Evolutionary conservation across 768 basidiomycete species (phyloP), one percentile per base, ranked within the genome.

Genomic region (Leccinellum albellum): DNA sequence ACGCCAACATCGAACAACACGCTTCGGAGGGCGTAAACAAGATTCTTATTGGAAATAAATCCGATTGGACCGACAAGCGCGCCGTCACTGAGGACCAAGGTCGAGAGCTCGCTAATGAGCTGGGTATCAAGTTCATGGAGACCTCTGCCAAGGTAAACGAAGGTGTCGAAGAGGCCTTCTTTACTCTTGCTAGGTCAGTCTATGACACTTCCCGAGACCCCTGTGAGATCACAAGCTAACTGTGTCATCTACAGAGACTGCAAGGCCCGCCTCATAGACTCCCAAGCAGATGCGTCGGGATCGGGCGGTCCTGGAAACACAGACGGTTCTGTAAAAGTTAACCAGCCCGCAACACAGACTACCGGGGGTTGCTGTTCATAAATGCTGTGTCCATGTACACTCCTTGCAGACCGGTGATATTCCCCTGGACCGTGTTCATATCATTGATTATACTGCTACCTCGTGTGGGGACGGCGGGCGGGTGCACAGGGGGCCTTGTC

Each of bases 21-120:
- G 97, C 97, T 35, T 97, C 96, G 1, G 94, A 98, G 63, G 94
- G 94, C 35, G 97, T 98, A 62, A 98, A 98, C 85, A 98, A 98
- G 85, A 92, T 99, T 59, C 85, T 98, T 52, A 91, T 98, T 63
- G 97, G 97, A 37, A 99, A 99, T 80, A 99, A 99, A 75, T 98
- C 91, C 45, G 97, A 99, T 74, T 97, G 95, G 94, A 86, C 87
- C 55, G 96, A 98, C 75, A 98, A 97, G 78, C 86, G 89, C 62
- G 89, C 87, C 14, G 91, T 99, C 55, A 87, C 92, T 5, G 87
- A 90, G 71, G 90, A 93, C 67, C 91, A 94, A 75, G 96, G 97
- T 42, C 87, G 87, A 56, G 90, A 89, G 65, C 83, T 99, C 45
- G 97, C 97, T 5, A 80, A 88, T 53, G 94, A 98, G 73, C 83